Evolutionary conservation across 345 rosid species (phyloP).

Genomic region (Lumnitzera racemosa): DNA sequence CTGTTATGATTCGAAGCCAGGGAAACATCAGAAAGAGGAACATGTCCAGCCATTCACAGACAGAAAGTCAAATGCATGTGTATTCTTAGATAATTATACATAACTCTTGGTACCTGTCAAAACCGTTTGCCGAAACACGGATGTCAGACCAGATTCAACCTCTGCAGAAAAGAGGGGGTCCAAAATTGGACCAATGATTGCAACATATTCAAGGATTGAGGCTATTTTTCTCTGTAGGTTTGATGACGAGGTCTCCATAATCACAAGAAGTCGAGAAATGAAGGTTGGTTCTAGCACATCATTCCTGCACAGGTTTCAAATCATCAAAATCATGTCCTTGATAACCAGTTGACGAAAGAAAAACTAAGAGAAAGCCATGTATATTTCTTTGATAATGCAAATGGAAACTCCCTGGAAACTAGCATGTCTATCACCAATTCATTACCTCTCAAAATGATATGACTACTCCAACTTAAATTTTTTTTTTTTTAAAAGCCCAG

Average conservation of each 20-base stretch:
- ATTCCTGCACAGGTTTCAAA: conserved; percentile 29
- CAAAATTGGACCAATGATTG: conserved; percentile 33
- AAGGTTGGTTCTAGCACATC: conserved; percentile 44
- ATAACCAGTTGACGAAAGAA: not conserved
- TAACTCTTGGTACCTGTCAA: conserved; percentile 40
- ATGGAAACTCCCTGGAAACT: too few species aligned
- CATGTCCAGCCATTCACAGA: too few species aligned
- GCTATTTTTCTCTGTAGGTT: conserved; percentile 61
- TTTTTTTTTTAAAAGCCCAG: too few species aligned
- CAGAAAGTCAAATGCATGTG: too few species aligned
- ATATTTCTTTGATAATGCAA: too few species aligned
- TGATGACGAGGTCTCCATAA: conserved; percentile 47
- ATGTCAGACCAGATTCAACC: conserved; percentile 47
- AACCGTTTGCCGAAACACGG: conserved; percentile 51
- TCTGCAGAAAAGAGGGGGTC: conserved; percentile 34
- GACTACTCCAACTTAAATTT: too few species aligned
- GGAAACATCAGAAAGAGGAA: too few species aligned
- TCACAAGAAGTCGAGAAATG: conserved; percentile 46
- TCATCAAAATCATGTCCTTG: conserved; percentile 6
- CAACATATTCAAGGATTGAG: conserved; percentile 55
- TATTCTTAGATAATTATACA: not conserved
- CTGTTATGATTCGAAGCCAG: too few species aligned
- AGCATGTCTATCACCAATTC: too few species aligned
- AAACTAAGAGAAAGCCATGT: not conserved
- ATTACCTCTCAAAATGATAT: too few species aligned